Percentiles rank a stretch among this genome's conserved stretches.
Evolutionary conservation across 2,329 filamentous ascomycete genomes (phyloP).

Genomic region (Sporothrix pseudoabietina): DNA sequence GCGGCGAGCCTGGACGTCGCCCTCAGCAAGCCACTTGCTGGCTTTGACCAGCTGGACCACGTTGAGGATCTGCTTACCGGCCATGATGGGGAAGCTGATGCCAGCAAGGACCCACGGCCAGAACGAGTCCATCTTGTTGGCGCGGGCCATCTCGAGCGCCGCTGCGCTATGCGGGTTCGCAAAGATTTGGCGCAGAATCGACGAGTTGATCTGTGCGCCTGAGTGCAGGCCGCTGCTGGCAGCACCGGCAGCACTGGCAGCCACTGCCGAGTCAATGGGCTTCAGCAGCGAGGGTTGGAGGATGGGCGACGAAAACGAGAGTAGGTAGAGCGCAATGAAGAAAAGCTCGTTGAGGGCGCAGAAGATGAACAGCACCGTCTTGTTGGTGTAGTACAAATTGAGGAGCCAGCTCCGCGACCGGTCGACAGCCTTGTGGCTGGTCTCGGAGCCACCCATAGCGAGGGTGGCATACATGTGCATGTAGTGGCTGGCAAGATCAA

Average conservation of each 20-base stretch:
- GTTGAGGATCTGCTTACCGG: conserved; percentile 90
- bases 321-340: conserved; percentile 96
- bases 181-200: conserved; percentile 73
- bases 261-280: conserved; percentile 51
- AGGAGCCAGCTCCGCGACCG: conserved; percentile 84
- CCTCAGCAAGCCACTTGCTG: conserved; percentile 87
- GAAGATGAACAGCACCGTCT: conserved; percentile 87
- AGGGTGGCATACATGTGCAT: conserved; percentile 99
- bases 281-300: conserved; percentile 82
- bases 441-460: conserved; percentile 78
- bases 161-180: conserved; percentile 88
- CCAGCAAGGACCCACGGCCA: conserved; percentile 79
- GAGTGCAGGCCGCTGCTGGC: conserved; percentile 59
- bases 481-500: conserved; percentile 95
- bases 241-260: conserved; percentile 32
- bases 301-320: conserved; percentile 90
- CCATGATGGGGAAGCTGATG: conserved; percentile 83
- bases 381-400: conserved; percentile 97
- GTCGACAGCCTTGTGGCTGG: conserved; percentile 91
- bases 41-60: conserved; percentile 92
- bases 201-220: conserved; percentile 70
- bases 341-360: conserved; percentile 93
- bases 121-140: conserved; percentile 73
- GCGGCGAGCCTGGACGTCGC: conserved; percentile 71
- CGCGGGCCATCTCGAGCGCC: conserved; percentile 86